Evolutionary conservation across 202 grass and related monocot species (phyloP).

Genomic region (Panicum virgatum): DNA sequence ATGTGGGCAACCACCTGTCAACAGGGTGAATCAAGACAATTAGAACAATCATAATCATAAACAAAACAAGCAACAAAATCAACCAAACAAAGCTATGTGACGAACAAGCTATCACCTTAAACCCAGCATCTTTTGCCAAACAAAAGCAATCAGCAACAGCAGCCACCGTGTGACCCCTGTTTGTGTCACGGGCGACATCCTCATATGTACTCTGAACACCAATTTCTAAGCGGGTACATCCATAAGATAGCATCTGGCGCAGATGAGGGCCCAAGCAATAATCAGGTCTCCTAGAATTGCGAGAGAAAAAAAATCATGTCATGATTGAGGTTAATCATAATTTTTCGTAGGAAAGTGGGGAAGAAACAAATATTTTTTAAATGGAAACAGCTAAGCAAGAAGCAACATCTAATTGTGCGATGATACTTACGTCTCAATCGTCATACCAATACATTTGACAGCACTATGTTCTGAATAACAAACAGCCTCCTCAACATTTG

Average conservation of each 20-base stretch:
- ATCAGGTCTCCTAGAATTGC: conserved; percentile 84
- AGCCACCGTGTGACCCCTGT: conserved; percentile 91
- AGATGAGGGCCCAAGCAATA: conserved; percentile 94
- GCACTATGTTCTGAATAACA: conserved; percentile 93
- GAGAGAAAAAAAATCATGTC: conserved; percentile 19
- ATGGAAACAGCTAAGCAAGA: background rate
- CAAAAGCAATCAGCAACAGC: conserved; percentile 99
- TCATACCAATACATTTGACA: conserved; percentile 99
- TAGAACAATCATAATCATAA: conserved; percentile 12
- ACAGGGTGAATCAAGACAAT: conserved; percentile 1
- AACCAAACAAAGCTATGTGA: background rate
- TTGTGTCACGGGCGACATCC: conserved; percentile 95
- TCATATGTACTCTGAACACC: conserved; percentile 98
- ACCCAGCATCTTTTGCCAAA: conserved; percentile 99
- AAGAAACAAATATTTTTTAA: background rate
- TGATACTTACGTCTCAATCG: conserved; percentile 84
- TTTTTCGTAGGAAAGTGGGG: conserved; percentile 14
- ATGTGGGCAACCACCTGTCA: conserved; percentile 93
- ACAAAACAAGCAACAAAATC: background rate
- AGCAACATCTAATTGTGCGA: background rate
- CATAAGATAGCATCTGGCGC: conserved; percentile 92
- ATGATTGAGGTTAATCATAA: background rate
- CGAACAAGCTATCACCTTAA: conserved; percentile 65
- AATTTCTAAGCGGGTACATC: conserved; percentile 96
- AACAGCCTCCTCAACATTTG: conserved; percentile 98